Evolutionary conservation across 257 asterid species (phyloP).

Genomic region (Paraleonurus japonicus): DNA sequence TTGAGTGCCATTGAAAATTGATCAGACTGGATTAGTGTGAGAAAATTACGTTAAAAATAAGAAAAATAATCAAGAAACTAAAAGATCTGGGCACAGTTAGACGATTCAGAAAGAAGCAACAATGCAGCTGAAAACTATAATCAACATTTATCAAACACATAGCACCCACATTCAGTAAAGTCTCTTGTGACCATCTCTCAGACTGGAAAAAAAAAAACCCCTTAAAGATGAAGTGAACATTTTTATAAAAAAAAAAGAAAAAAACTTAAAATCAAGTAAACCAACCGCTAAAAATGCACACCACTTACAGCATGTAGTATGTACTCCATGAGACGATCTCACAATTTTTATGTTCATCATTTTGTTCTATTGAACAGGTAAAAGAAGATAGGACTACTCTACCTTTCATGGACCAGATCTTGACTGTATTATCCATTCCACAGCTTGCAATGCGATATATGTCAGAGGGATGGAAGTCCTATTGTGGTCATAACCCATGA

Average conservation of each 20-base stretch:
- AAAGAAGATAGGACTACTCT: background rate
- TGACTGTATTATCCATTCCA: slow-evolving; percentile 98
- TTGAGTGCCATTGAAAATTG: background rate
- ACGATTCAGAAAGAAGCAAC: slow-evolving; percentile 18
- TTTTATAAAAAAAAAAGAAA: too few species aligned
- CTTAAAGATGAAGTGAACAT: too few species aligned
- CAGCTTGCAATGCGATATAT: slow-evolving; percentile 91
- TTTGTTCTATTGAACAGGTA: slow-evolving; percentile 12
- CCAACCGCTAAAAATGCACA: background rate
- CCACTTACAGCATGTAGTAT: background rate
- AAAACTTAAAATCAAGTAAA: background rate
- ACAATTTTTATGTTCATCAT: background rate
- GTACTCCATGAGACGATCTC: background rate
- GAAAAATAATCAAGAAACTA: background rate
- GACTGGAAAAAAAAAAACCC: background rate
- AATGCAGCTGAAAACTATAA: slow-evolving; percentile 10
- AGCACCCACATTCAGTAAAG: background rate
- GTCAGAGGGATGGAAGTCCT: slow-evolving; percentile 99
- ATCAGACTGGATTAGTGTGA: background rate
- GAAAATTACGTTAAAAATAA: background rate
- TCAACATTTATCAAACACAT: background rate
- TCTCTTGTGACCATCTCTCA: background rate
- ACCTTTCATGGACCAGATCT: slow-evolving; percentile 99
- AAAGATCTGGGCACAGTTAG: background rate
- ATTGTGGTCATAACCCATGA: slow-evolving; percentile 25